phyloP scores from a whole-genome alignment of 2,329 filamentous ascomycete species.

The Fusarium hostae region DNA sequence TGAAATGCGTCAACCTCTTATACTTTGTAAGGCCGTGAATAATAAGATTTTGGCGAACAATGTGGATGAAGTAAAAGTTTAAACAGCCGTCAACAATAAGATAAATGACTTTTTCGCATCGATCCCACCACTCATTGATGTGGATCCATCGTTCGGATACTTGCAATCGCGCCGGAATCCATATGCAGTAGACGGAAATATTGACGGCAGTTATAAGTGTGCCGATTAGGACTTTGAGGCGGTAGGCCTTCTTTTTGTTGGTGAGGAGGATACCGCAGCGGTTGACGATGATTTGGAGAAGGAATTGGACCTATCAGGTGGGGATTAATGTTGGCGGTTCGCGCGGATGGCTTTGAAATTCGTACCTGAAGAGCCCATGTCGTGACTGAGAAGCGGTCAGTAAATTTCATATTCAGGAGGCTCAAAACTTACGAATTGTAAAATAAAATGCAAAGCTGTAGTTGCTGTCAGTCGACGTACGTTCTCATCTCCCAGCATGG shows the following conservation, averaged over 20 bases:
- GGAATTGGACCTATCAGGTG: conserved; percentile 31
- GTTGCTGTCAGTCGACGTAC: conserved; percentile 7
- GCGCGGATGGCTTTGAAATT: not conserved
- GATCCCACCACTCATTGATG: conserved; percentile 44
- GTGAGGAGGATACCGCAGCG: conserved; percentile 41
- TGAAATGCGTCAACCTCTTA: conserved; percentile 41
- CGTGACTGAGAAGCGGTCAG: conserved; percentile 35
- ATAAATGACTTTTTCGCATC: conserved; percentile 46
- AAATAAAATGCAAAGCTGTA: conserved; percentile 46
- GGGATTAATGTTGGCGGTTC: not conserved
- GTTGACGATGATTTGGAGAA: conserved; percentile 46
- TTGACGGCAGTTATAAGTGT: conserved; percentile 42
- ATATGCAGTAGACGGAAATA: conserved; percentile 43
- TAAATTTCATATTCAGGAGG: fast-evolving
- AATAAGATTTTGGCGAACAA: conserved; percentile 39
- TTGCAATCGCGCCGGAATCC: conserved; percentile 43
- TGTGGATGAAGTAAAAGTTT: conserved; percentile 44
- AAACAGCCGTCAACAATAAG: conserved; percentile 40
- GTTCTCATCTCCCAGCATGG: fast-evolving
- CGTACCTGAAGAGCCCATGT: conserved; percentile 44
- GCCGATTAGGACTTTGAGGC: conserved; percentile 36
- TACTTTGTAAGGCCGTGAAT: conserved; percentile 41
- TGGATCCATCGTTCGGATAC: conserved; percentile 40
- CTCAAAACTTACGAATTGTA: conserved; percentile 34
- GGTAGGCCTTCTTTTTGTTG: conserved; percentile 27